Evolutionary conservation across 352 stramenopile species (phyloP), one percentile per base, ranked within the genome.

Genomic region (Peronospora belbahrii): DNA sequence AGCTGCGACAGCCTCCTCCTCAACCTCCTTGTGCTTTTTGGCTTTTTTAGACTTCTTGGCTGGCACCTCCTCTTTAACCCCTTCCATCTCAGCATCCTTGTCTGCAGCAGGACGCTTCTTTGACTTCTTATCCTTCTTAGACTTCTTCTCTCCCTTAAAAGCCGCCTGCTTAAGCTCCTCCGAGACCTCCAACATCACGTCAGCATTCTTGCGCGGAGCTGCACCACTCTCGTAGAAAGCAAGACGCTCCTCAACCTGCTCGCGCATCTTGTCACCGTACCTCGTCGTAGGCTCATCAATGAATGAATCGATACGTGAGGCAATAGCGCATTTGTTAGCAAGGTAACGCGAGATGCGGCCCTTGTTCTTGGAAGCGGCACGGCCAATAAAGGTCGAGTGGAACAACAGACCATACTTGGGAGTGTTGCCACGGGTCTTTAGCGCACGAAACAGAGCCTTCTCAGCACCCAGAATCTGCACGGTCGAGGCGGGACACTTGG

Each of bases 391-490:
- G 23, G 94, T 97, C 25, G 96, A 99, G 74, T 99, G 97, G 68
- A 99, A 99, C 49, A 99, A 97, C 37, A 99, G 74, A 50, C 97
- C 97, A 78, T 99, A 99, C 81, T 99, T 99, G 31, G 97, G 97
- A 41, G 97, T 99, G 79, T 99, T 99, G 50, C 96, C 96, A 47
- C 98, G 98, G 28, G 96, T 99, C 83, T 99, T 99, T 17, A 99
- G 88, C 18, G 97, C 97, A 33, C 97, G 90, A 82, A 99, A 99
- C 22, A 99, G 82, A 46, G 97, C 97, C 82, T 99, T 99, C 74
- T 99, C 97, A n/a, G 97, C 97, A 56, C 97, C 97, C 11, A 99
- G 74, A 67, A 99, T 99, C 71, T 99, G 97, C 34, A 99, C 96
- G 8, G 97, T 99, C 42, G 96, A 99, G 25, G 97, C 97, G 13